Conservation (phyloP, 352 stramenopile genomes). For the Globisporangium abappressorium region DNA sequence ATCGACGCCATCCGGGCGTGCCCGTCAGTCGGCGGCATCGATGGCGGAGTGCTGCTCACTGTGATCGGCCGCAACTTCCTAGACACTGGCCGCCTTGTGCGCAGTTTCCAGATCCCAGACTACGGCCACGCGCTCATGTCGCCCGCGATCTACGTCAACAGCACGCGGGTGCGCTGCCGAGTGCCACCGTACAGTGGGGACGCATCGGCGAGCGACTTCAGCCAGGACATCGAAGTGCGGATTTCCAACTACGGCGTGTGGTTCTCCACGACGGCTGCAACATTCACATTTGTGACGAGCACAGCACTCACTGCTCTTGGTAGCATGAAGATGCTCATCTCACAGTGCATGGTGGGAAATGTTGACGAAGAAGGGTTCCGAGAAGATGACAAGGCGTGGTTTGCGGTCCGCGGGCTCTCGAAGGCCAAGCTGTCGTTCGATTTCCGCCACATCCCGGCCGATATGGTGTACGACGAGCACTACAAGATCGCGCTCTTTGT, state of each 20-base stretch:
- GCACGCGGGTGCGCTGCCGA: slow-evolving; percentile 79
- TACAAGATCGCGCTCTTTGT: slow-evolving; percentile 96
- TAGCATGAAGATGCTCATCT: slow-evolving; percentile 30
- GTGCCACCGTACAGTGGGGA: slow-evolving; percentile 57
- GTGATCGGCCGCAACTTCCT: slow-evolving; percentile 96
- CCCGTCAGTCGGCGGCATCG: slow-evolving; percentile 37
- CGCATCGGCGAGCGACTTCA: slow-evolving; percentile 13
- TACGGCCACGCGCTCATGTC: slow-evolving; percentile 26
- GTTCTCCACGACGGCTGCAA: slow-evolving; percentile 61
- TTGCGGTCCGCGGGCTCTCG: slow-evolving; percentile 88
- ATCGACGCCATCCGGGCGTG: slow-evolving; percentile 92
- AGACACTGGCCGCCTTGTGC: slow-evolving; percentile 82
- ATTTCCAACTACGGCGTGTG: slow-evolving; percentile 84
- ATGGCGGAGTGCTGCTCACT: slow-evolving; percentile 68
- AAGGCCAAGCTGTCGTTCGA: slow-evolving; percentile 94
- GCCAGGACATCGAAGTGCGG: slow-evolving; percentile 37
- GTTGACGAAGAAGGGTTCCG: slow-evolving; percentile 78
- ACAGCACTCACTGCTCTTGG: slow-evolving; percentile 5
- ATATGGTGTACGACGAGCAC: slow-evolving; percentile 94
- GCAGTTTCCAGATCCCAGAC: slow-evolving; percentile 58
- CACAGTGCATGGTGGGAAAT: slow-evolving; percentile 29
- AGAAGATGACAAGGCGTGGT: slow-evolving; percentile 89
- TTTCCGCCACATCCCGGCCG: slow-evolving; percentile 88
- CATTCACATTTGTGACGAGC: slow-evolving; percentile 38
- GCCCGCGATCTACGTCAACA: slow-evolving; percentile 74